Conservation (phyloP, 768 basidiomycete species). For the Suillus occidentalis region DNA sequence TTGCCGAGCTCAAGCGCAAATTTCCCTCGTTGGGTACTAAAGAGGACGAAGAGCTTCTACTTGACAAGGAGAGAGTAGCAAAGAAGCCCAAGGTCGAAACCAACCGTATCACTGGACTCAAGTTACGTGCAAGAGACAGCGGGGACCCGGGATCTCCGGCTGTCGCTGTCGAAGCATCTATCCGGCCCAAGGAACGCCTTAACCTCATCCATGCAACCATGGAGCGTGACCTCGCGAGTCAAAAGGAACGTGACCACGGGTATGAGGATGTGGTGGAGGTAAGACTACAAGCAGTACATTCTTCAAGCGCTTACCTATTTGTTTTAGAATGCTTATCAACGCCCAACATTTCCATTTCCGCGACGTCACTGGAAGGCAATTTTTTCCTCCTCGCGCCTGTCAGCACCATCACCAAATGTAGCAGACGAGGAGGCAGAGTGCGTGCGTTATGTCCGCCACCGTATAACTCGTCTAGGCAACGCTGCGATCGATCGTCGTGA, state of each 20-base stretch:
- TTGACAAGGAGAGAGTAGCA: slow-evolving; percentile 66
- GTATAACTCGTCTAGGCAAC: slow-evolving; percentile 83
- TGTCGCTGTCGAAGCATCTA: slow-evolving; percentile 44
- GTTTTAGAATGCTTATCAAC: slow-evolving; percentile 68
- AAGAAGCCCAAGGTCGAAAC: slow-evolving; percentile 53
- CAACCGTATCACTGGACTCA: slow-evolving; percentile 52
- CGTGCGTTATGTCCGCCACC: slow-evolving; percentile 53
- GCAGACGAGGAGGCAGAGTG: slow-evolving; percentile 22
- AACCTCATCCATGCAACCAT: slow-evolving; percentile 50
- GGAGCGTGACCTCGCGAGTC: slow-evolving; percentile 61
- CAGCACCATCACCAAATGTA: slow-evolving; percentile 23
- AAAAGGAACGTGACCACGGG: slow-evolving; percentile 72
- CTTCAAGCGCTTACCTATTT: slow-evolving; percentile 11
- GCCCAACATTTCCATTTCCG: slow-evolving; percentile 53
- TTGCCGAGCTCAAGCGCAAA: slow-evolving; percentile 81
- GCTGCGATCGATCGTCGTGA: slow-evolving; percentile 71
- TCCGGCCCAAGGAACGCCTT: slow-evolving; percentile 68
- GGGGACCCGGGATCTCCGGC: slow-evolving; percentile 39
- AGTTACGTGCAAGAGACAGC: slow-evolving; percentile 50
- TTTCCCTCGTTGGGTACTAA: slow-evolving; percentile 59
- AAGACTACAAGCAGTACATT: slow-evolving; percentile 20
- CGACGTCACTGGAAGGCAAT: slow-evolving; percentile 70
- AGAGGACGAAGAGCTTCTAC: slow-evolving; percentile 68
- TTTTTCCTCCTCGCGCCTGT: slow-evolving; percentile 37
- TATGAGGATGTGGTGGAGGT: slow-evolving; percentile 92